Evolutionary conservation across 192 early-diverging fungal species (phyloP), one percentile per base, ranked within the genome.

Genomic region (Umbelopsis ramanniana): DNA sequence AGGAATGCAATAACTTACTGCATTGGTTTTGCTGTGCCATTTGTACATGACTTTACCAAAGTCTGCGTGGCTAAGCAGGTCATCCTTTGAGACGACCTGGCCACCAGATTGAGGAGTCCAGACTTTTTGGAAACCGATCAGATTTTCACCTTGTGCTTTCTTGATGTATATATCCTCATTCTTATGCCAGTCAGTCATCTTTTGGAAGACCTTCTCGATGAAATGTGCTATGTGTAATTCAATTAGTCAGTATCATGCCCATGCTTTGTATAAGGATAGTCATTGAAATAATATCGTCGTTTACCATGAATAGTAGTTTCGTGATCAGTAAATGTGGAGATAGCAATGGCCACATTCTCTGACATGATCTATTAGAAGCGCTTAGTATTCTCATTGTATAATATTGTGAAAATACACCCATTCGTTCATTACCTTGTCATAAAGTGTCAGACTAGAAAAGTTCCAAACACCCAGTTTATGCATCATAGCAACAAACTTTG

Each of bases 241-340:
- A 35, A 17, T 14, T 37, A 12, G n/a, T 35, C 15, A 70, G 22
- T 46, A 55, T 19, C 5, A 22, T 70, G 52, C 12, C 29, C 29
- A 1, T 29, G 15, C 12, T 24, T 5, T 26, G 50, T 8, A 4
- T 52, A 46, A 14, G 3, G 26, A 14, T n/a, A 50, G 17, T 54
- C 26, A 14, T 14, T 22, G n/a, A 43, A 24, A 68, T 17, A 68
- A 68, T 17, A 19, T 40, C 29, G 19, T 19, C 23, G 38, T 22
- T 17, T 57, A 54, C 93, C 91, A 75, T 87, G 90, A 26, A 88
- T 85, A 23, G 87, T 86, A 10, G 92, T 88, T 78, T 96, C 94
- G 35, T 82, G 79, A 71, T 96, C 94, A 0, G 93, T 90, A 17
- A 83, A 84, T 3, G 88, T 74, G 45, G 84, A 85, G 19, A 92